phyloP scores from a whole-genome alignment of 2,329 filamentous ascomycete species.

The Cytospora leucostoma region DNA sequence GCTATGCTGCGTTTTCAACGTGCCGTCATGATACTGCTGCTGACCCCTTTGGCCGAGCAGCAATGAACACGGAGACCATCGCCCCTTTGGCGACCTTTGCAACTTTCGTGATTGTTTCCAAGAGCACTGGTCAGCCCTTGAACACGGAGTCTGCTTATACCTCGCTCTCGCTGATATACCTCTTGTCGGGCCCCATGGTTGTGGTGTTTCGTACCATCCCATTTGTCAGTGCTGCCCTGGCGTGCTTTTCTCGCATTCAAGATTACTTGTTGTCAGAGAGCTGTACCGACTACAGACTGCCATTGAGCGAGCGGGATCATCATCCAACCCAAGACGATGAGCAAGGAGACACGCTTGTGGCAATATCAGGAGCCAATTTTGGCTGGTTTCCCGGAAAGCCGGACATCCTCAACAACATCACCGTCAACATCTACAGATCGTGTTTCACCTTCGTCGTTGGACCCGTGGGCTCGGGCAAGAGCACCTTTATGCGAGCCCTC shows the following conservation, averaged over 20 bases:
- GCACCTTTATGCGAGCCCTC: constrained; percentile 25
- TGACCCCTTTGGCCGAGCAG: constrained; percentile 21
- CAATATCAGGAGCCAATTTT: constrained; percentile 15
- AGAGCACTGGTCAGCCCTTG: constrained; percentile 29
- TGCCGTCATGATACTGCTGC: constrained; percentile 4
- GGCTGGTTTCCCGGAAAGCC: constrained; percentile 11
- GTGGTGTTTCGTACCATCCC: constrained; percentile 32
- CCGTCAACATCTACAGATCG: constrained; percentile 6
- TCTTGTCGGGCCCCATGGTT: constrained; percentile 32
- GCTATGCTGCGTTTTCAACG: neutral
- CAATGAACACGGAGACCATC: constrained; percentile 31
- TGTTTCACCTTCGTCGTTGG: constrained; percentile 24
- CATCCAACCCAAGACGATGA: neutral
- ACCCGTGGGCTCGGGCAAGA: constrained; percentile 29
- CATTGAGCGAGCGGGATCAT: constrained; percentile 8
- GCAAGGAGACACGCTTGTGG: constrained; percentile 5
- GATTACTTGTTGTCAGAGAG: constrained; percentile 30
- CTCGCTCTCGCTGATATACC: constrained; percentile 33
- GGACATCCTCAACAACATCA: constrained; percentile 12
- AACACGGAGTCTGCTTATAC: constrained; percentile 31
- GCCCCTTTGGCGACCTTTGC: constrained; percentile 33
- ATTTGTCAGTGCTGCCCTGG: constrained; percentile 27
- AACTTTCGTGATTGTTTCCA: constrained; percentile 32
- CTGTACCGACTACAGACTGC: constrained; percentile 13
- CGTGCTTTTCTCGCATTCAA: constrained; percentile 34